phyloP scores from a whole-genome alignment of 352 stramenopile species.

The Globisporangium orthogonon region DNA sequence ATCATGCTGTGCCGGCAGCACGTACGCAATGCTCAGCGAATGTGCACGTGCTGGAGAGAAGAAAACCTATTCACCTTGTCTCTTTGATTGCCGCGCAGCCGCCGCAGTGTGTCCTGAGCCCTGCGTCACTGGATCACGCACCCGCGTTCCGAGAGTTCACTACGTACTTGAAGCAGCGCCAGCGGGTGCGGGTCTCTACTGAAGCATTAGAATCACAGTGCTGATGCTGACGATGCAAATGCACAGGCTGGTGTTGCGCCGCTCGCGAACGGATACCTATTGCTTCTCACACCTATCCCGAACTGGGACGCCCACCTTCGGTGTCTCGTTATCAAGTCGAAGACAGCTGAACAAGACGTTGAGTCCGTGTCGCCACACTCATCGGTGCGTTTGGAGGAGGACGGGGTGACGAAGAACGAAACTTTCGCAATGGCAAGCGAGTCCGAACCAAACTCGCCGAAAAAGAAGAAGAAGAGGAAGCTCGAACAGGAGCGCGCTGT shows the following conservation, averaged over 20 bases:
- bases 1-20: conserved; percentile 41
- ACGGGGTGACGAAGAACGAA: not conserved
- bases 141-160: conserved; percentile 39
- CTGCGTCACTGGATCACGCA: conserved; percentile 15
- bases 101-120: conserved; percentile 39
- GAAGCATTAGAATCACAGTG: not conserved
- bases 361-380: conserved; percentile 3
- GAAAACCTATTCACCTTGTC: not conserved
- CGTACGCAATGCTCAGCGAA: conserved; percentile 17
- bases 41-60: not conserved
- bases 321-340: conserved; percentile 49
- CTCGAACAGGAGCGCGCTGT: not conserved
- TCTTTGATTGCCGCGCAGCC: conserved; percentile 22
- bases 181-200: conserved; percentile 25
- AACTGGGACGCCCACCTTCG: conserved; percentile 31
- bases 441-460: conserved; percentile 1
- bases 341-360: conserved; percentile 7
- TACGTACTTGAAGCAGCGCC: conserved; percentile 41
- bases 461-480: conserved; percentile 1
- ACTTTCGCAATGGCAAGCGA: not conserved
- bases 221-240: not conserved
- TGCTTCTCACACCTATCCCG: conserved; percentile 47
- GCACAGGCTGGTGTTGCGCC: conserved; percentile 49
- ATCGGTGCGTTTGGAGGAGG: not conserved
- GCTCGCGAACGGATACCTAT: conserved; percentile 30